Percentiles rank a stretch among this genome's conserved stretches.
Evolutionary conservation across 331 rosid genomes (phyloP).

Genomic region (Rosa hybrid): DNA sequence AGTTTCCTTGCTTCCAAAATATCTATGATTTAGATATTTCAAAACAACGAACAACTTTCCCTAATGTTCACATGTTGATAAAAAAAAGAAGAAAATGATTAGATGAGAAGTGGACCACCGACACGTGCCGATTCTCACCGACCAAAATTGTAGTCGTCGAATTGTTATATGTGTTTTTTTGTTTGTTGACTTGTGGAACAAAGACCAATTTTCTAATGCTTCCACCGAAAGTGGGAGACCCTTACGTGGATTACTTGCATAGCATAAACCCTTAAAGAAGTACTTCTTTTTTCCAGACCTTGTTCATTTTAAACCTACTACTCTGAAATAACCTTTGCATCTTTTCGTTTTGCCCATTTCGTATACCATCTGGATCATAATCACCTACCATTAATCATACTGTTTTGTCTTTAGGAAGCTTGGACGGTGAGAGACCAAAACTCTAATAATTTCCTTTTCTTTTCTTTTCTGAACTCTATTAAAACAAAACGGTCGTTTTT

Average conservation of each 20-base stretch:
- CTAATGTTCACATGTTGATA: background rate
- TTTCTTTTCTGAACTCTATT: too few species aligned
- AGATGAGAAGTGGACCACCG: conserved; percentile 49
- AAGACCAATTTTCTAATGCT: conserved; percentile 20
- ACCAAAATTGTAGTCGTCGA: conserved; percentile 25
- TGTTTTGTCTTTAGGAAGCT: conserved; percentile 5
- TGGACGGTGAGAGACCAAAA: background rate
- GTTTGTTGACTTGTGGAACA: conserved; percentile 51
- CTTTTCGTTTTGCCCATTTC: background rate
- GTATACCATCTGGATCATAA: background rate
- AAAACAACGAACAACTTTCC: background rate
- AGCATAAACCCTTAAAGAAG: background rate
- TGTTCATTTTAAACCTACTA: background rate
- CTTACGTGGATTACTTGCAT: conserved; percentile 12
- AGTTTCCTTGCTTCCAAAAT: background rate
- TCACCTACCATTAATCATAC: background rate
- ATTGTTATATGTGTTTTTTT: conserved; percentile 15
- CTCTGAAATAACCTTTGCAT: background rate
- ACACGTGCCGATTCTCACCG: conserved; percentile 89
- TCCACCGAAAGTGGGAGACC: conserved; percentile 65
- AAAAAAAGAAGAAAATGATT: conserved; percentile 30
- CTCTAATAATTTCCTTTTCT: background rate
- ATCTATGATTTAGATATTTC: too few species aligned
- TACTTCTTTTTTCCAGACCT: background rate
- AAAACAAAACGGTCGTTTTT: too few species aligned